Percentiles rank a stretch among this genome's conserved stretches.
phyloP scores from a whole-genome alignment of 805 yeast species.

The Brettanomyces nanus region DNA sequence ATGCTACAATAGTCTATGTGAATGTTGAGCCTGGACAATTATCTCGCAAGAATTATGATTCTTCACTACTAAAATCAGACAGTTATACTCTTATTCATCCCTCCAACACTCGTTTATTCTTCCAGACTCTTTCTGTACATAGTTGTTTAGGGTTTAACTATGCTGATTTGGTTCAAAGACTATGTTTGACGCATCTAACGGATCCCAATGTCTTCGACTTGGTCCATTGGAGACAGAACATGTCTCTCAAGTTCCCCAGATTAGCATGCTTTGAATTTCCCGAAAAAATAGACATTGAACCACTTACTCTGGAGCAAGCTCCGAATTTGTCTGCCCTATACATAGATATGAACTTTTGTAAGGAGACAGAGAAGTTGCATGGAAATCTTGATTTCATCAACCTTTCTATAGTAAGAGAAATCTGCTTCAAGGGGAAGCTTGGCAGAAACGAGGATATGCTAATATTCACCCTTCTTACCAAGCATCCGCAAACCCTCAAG shows the following conservation, averaged over 20 bases:
- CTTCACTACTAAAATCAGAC: not conserved
- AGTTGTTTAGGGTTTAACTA: conserved; percentile 19
- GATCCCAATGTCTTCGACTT: conserved; percentile 12
- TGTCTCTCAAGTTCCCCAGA: conserved; percentile 3
- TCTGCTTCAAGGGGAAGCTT: conserved; percentile 21
- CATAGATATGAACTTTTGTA: conserved; percentile 23
- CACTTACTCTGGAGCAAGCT: conserved; percentile 18
- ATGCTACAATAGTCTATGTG: conserved; percentile 12
- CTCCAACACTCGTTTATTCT: conserved; percentile 10
- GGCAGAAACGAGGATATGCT: conserved; percentile 28
- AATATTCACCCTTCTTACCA: conserved; percentile 22
- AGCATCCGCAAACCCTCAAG: conserved; percentile 19
- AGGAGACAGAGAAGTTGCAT: conserved; percentile 15
- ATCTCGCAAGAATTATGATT: not conserved
- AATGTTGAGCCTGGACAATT: not conserved
- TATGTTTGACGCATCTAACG: conserved; percentile 17
- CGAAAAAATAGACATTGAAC: conserved; percentile 11
- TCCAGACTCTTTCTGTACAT: conserved; percentile 9
- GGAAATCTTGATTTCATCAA: conserved; percentile 21
- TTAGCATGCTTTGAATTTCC: conserved; percentile 14
- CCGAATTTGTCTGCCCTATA: conserved; percentile 19
- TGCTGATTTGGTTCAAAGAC: conserved; percentile 16
- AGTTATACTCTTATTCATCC: conserved; percentile 11
- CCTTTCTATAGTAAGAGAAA: conserved; percentile 10
- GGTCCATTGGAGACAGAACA: conserved; percentile 18